Percentiles rank a stretch among this genome's conserved stretches.
Conservation (phyloP, 805 yeast genomes). For the Lipomyces sp. region DNA sequence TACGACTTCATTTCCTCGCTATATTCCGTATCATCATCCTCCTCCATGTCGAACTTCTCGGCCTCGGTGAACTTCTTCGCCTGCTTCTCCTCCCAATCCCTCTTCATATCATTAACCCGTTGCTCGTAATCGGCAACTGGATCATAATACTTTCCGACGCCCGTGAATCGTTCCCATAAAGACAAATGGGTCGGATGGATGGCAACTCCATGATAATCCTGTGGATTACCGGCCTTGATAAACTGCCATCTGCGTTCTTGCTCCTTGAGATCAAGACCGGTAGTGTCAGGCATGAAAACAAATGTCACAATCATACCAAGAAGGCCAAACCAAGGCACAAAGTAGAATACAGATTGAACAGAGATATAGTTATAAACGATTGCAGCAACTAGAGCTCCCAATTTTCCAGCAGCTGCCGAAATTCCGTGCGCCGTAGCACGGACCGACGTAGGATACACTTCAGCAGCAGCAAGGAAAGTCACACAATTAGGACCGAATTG, state of each 20-base stretch:
- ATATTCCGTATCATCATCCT: background rate
- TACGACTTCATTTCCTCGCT: background rate
- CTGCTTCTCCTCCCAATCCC: conserved; percentile 47
- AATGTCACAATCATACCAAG: conserved; percentile 47
- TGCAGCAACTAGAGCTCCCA: conserved; percentile 19
- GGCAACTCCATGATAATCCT: conserved; percentile 50
- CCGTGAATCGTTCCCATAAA: conserved; percentile 44
- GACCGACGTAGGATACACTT: conserved; percentile 66
- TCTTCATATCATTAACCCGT: conserved; percentile 47
- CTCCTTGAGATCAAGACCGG: conserved; percentile 48
- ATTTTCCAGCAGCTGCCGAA: conserved; percentile 67
- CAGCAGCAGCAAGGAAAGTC: conserved; percentile 68
- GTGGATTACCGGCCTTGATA: conserved; percentile 45
- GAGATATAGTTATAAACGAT: conserved; percentile 47
- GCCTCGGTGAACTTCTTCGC: conserved; percentile 38
- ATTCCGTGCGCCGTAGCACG: conserved; percentile 72
- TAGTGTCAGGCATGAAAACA: conserved; percentile 47
- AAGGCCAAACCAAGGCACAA: conserved; percentile 50
- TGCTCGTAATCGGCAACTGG: conserved; percentile 49
- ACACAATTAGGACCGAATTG: conserved; percentile 72
- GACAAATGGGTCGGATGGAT: conserved; percentile 47
- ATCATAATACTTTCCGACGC: conserved; percentile 47
- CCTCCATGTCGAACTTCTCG: background rate
- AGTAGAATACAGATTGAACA: conserved; percentile 45
- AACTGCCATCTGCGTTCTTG: conserved; percentile 48